These are phyloP conservation scores for Trichoderma sp. DNA, from an alignment of 2,329 filamentous ascomycete species.

Conservation along the genomic window DNA sequence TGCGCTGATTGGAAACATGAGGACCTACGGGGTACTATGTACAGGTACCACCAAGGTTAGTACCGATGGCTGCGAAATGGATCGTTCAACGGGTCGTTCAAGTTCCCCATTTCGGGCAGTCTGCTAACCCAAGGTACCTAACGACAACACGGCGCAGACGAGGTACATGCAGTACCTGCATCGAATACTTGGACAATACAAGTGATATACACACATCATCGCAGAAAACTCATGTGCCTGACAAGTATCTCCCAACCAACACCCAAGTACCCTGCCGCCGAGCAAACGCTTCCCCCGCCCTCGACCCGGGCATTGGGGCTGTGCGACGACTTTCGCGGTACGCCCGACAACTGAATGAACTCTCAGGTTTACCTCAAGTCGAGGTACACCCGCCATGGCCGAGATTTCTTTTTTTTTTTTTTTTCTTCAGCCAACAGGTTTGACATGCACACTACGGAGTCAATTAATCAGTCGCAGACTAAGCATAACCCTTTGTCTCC, in stretches of 20 bases:
- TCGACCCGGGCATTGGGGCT: not conserved
- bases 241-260: not conserved
- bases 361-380: not conserved
- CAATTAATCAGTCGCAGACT: not conserved
- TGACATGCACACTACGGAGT: not conserved
- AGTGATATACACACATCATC: accelerated
- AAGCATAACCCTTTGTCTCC: not conserved
- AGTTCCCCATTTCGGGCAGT: not conserved
- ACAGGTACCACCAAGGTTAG: not conserved
- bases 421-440: not conserved
- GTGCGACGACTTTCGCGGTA: not conserved
- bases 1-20: not conserved
- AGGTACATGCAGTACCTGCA: not conserved
- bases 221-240: not conserved
- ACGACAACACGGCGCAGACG: not conserved
- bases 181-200: not conserved
- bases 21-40: too few species aligned
- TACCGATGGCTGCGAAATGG: not conserved
- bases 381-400: not conserved
- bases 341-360: not conserved
- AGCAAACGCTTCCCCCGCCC: not conserved
- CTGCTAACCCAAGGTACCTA: too few species aligned
- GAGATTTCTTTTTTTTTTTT: too few species aligned
- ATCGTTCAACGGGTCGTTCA: not conserved
- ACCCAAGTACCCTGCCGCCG: not conserved